Conservation (phyloP, 805 yeast species). For the Saturnispora saitoi region DNA sequence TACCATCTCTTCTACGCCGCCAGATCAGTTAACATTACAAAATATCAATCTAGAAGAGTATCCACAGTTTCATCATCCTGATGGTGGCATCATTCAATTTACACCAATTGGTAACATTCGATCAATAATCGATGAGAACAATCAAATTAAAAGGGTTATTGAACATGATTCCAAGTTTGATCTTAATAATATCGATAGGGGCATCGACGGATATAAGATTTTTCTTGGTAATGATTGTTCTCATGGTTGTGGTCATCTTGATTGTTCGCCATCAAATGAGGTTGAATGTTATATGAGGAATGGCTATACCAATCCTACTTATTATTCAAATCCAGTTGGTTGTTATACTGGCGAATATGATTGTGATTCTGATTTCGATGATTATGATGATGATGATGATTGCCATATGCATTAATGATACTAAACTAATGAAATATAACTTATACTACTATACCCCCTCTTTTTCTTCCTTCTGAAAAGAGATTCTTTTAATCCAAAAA, state of each 20-base stretch:
- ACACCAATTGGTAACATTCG: constrained; percentile 59
- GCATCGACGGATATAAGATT: constrained; percentile 31
- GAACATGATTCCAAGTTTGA: constrained; percentile 36
- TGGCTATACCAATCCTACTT: constrained; percentile 18
- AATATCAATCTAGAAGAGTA: constrained; percentile 34
- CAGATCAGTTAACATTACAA: constrained; percentile 19
- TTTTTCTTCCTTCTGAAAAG: background rate
- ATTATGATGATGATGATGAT: constrained; percentile 15
- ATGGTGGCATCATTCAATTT: constrained; percentile 52
- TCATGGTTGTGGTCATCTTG: constrained; percentile 4
- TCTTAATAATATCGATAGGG: constrained; percentile 24
- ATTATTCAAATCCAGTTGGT: constrained; percentile 8
- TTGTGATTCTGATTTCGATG: constrained; percentile 23
- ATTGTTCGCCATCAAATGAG: constrained; percentile 26
- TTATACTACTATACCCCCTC: background rate
- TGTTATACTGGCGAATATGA: constrained; percentile 14
- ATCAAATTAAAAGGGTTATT: constrained; percentile 38
- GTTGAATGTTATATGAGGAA: constrained; percentile 28
- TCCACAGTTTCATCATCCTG: constrained; percentile 52
- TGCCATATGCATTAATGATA: constrained; percentile 9
- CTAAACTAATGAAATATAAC: background rate
- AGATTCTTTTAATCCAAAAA: background rate
- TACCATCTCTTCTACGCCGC: constrained; percentile 13
- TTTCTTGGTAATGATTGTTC: constrained; percentile 22
- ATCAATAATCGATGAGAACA: constrained; percentile 33